phyloP scores from a whole-genome alignment of 2,329 filamentous ascomycete species.

The Diaporthe caulivora region DNA sequence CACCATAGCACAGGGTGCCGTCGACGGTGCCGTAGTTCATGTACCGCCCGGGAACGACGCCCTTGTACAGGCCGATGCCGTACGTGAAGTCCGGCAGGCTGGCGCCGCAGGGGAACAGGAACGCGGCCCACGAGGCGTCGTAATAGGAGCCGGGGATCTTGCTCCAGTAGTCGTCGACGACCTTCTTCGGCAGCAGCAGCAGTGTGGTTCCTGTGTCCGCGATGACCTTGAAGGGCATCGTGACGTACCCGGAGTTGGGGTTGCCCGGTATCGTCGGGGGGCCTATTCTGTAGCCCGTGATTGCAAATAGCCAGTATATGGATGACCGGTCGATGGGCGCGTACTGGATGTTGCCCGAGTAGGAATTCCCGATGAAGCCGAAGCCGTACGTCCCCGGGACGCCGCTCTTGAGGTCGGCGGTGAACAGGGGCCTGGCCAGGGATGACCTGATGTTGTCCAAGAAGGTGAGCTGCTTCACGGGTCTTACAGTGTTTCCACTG shows the following conservation, averaged over 20 bases:
- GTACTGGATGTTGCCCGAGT: conserved; percentile 66
- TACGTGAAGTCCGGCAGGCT: conserved; percentile 51
- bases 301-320: conserved; percentile 70
- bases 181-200: conserved; percentile 50
- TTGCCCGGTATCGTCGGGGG: not conserved
- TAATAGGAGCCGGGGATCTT: conserved; percentile 52
- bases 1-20: conserved; percentile 49
- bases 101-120: conserved; percentile 52
- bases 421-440: conserved; percentile 64
- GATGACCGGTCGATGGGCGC: conserved; percentile 59
- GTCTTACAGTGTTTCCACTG: conserved; percentile 48
- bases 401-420: conserved; percentile 56
- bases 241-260: conserved; percentile 38
- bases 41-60: conserved; percentile 51
- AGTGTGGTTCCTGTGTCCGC: conserved; percentile 59
- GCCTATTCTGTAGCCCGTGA: conserved; percentile 59
- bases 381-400: conserved; percentile 65
- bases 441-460: conserved; percentile 52
- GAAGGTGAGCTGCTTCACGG: conserved; percentile 46
- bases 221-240: conserved; percentile 49
- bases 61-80: conserved; percentile 49
- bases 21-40: conserved; percentile 50
- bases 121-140: conserved; percentile 50
- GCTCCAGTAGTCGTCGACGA: conserved; percentile 56
- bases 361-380: conserved; percentile 65